Evolutionary conservation across 768 basidiomycete genomes (phyloP).

Genomic region (Sutorius australiensis): DNA sequence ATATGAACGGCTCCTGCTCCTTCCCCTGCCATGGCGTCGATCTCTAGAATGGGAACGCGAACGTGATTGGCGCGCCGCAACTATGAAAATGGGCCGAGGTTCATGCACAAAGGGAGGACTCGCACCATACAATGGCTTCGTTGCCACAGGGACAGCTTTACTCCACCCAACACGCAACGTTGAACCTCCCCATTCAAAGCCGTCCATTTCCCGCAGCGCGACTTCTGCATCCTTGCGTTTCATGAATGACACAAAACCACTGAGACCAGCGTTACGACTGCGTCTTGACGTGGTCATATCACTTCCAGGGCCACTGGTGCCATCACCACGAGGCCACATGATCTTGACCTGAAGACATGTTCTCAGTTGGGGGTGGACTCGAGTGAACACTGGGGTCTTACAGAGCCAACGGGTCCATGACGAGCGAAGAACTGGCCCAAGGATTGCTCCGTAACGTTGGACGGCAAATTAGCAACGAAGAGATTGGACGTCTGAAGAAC

Average conservation of each 20-base stretch:
- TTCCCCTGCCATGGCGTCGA: slow-evolving; percentile 22
- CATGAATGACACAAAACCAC: slow-evolving; percentile 98
- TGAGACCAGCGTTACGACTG: slow-evolving; percentile 71
- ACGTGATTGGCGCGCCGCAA: slow-evolving; percentile 25
- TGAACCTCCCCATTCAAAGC: slow-evolving; percentile 91
- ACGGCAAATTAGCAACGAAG: slow-evolving; percentile 91
- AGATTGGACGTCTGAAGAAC: slow-evolving; percentile 80
- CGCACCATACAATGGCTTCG: slow-evolving; percentile 78
- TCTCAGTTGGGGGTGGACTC: background rate
- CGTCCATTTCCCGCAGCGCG: slow-evolving; percentile 87
- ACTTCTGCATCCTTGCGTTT: slow-evolving; percentile 85
- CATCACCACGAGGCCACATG: slow-evolving; percentile 97
- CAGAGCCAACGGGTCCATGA: slow-evolving; percentile 89
- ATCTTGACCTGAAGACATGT: slow-evolving; percentile 71
- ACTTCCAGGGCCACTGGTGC: slow-evolving; percentile 59
- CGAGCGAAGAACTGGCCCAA: slow-evolving; percentile 91
- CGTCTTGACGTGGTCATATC: slow-evolving; percentile 73
- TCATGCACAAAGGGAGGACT: background rate
- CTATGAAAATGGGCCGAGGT: slow-evolving; percentile 7
- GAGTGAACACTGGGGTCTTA: slow-evolving; percentile 34
- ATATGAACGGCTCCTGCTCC: slow-evolving; percentile 26
- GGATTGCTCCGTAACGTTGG: slow-evolving; percentile 78
- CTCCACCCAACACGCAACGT: slow-evolving; percentile 92
- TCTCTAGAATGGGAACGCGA: slow-evolving; percentile 35
- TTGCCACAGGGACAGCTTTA: slow-evolving; percentile 87